phyloP scores from a whole-genome alignment of 148 eudicot genomes.

The Camellia japonica region DNA sequence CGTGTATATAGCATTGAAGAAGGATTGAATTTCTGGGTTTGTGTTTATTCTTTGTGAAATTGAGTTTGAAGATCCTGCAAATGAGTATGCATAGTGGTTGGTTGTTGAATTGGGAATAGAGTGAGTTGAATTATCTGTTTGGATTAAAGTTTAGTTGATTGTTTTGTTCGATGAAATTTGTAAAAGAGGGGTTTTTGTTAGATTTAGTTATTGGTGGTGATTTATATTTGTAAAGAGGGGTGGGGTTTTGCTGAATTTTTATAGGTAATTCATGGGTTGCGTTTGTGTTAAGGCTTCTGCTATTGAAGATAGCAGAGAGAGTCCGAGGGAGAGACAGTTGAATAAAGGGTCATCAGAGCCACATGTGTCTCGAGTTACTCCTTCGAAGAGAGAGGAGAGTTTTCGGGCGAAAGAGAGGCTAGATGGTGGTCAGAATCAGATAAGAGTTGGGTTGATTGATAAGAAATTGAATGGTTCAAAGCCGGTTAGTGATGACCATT shows the following conservation, averaged over 20 bases:
- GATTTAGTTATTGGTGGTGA: slow-evolving; percentile 3
- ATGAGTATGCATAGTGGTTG: neutral
- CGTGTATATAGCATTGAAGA: neutral
- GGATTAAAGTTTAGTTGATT: slow-evolving; percentile 1
- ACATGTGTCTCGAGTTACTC: slow-evolving; percentile 20
- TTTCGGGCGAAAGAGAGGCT: slow-evolving; percentile 35
- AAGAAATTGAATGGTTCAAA: slow-evolving; percentile 46
- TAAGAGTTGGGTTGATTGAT: slow-evolving; percentile 44
- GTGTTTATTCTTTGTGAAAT: neutral
- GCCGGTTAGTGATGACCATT: slow-evolving; percentile 44
- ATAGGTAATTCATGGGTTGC: slow-evolving; percentile 58
- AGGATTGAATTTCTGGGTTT: neutral
- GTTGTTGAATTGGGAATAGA: neutral
- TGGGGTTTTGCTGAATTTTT: slow-evolving; percentile 12
- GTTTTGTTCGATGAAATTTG: neutral
- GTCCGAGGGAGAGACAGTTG: slow-evolving; percentile 38
- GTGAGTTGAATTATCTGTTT: slow-evolving; percentile 1
- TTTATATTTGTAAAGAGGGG: slow-evolving; percentile 19
- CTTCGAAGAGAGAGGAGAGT: slow-evolving; percentile 47
- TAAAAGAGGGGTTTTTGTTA: slow-evolving; percentile 10
- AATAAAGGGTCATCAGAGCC: slow-evolving; percentile 39
- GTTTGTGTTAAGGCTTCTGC: slow-evolving; percentile 56
- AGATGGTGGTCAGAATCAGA: slow-evolving; percentile 46
- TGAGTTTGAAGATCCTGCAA: slow-evolving; percentile 1
- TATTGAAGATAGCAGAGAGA: slow-evolving; percentile 34